Evolutionary conservation across 2,329 filamentous ascomycete genomes (phyloP).

Genomic region (Stachybotrys echinatus): DNA sequence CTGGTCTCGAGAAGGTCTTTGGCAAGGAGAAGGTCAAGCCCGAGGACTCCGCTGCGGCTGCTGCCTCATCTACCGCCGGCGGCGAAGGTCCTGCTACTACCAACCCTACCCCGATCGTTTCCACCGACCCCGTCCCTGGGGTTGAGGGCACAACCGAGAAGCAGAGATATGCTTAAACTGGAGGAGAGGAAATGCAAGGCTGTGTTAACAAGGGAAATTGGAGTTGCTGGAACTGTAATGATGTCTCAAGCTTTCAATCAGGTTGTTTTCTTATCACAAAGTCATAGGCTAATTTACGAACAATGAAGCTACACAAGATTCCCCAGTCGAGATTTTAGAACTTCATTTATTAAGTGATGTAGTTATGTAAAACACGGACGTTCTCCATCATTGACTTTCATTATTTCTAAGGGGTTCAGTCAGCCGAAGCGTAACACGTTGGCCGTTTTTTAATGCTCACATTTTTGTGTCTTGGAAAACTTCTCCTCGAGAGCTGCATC

Average conservation of each 20-base stretch:
- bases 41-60: slow-evolving; percentile 12
- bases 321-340: too few species aligned
- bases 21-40: slow-evolving; percentile 43
- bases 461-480: slow-evolving; percentile 43
- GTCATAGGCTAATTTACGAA: too few species aligned
- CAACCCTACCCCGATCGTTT: slow-evolving; percentile 2
- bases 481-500: slow-evolving; percentile 57
- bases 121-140: slow-evolving; percentile 1
- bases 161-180: background rate
- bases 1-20: slow-evolving; percentile 53
- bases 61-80: slow-evolving; percentile 10
- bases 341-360: background rate
- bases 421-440: too few species aligned
- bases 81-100: slow-evolving; percentile 8
- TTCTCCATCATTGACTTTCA: background rate
- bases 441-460: too few species aligned
- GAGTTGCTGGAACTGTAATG: background rate
- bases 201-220: background rate
- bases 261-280: background rate
- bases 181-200: background rate
- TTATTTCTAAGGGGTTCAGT: background rate
- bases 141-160: slow-evolving; percentile 1
- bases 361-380: background rate
- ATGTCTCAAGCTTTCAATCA: background rate
- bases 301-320: too few species aligned